A percentile compares a stretch with the other conserved stretches of the same genome.
phyloP scores from a whole-genome alignment of 768 basidiomycete genomes.

The Phylloporus rhodoxanthus region DNA sequence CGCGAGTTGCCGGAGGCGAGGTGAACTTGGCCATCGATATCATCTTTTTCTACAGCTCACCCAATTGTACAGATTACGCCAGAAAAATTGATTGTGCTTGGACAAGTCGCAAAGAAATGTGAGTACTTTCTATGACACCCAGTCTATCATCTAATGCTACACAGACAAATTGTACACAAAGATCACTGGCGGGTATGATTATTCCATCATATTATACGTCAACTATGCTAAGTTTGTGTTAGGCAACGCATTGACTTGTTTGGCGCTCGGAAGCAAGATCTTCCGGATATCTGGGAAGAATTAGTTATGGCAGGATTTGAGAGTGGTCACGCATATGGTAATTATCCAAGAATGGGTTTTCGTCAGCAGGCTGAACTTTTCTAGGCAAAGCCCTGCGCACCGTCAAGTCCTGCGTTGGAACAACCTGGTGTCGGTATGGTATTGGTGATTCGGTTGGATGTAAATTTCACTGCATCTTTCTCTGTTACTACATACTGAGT shows the following conservation, averaged over 20 bases:
- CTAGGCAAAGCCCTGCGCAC: conserved; percentile 52
- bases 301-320: conserved; percentile 64
- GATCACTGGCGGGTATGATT: conserved; percentile 38
- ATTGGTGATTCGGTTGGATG: conserved; percentile 67
- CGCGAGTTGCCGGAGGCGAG: conserved; percentile 67
- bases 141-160: not conserved
- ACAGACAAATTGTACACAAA: conserved; percentile 57
- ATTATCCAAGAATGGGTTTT: conserved; percentile 12
- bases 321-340: conserved; percentile 72
- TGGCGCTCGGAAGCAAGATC: conserved; percentile 62
- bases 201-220: not conserved
- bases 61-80: conserved; percentile 41
- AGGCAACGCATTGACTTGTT: conserved; percentile 67
- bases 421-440: conserved; percentile 65
- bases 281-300: conserved; percentile 64
- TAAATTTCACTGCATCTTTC: conserved; percentile 7
- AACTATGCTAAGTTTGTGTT: not conserved
- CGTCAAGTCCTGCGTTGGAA: conserved; percentile 75
- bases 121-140: conserved; percentile 1
- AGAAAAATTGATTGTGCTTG: conserved; percentile 59
- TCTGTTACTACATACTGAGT: not conserved
- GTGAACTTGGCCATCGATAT: conserved; percentile 15
- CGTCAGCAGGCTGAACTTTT: not conserved
- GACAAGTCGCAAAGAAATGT: conserved; percentile 62
- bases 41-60: not conserved